Percentiles rank a stretch among this genome's conserved stretches.
These are phyloP conservation scores for Pythium insidiosum DNA, from an alignment of 352 stramenopile genomes.

Conservation along the genomic window DNA sequence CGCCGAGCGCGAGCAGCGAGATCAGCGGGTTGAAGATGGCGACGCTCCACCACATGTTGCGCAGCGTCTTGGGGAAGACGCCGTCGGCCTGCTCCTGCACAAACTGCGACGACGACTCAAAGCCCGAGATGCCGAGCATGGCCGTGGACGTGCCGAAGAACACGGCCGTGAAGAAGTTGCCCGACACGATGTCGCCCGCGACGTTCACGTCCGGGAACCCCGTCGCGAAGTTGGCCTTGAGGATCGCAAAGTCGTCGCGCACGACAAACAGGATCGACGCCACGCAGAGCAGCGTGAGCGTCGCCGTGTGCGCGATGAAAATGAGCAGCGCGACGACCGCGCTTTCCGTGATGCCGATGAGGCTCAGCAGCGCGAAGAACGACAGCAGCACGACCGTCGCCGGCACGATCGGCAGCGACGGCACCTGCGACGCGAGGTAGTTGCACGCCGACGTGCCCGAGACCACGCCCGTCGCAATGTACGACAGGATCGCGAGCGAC, in stretches of 20 bases:
- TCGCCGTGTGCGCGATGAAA: conserved; percentile 87
- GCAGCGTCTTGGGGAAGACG: conserved; percentile 91
- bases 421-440: conserved; percentile 77
- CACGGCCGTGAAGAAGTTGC: conserved; percentile 78
- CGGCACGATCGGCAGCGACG: conserved; percentile 65
- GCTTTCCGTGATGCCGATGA: conserved; percentile 90
- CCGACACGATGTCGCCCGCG: conserved; percentile 63
- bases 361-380: conserved; percentile 88
- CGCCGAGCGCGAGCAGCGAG: conserved; percentile 85
- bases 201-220: conserved; percentile 87
- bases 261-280: conserved; percentile 76
- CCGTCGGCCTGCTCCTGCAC: conserved; percentile 93
- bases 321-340: conserved; percentile 88
- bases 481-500: conserved; percentile 92
- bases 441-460: conserved; percentile 84
- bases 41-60: conserved; percentile 93
- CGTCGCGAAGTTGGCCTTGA: conserved; percentile 77
- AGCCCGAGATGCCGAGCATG: conserved; percentile 94
- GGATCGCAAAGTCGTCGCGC: conserved; percentile 69
- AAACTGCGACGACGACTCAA: conserved; percentile 93
- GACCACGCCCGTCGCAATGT: conserved; percentile 93
- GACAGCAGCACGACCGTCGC: conserved; percentile 82
- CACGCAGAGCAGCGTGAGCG: conserved; percentile 72
- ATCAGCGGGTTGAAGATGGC: conserved; percentile 93
- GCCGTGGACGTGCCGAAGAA: conserved; percentile 90